Percentiles rank a stretch among this genome's conserved stretches.
phyloP scores from a whole-genome alignment of 768 basidiomycete genomes.

The Mycena sanguinolenta region DNA sequence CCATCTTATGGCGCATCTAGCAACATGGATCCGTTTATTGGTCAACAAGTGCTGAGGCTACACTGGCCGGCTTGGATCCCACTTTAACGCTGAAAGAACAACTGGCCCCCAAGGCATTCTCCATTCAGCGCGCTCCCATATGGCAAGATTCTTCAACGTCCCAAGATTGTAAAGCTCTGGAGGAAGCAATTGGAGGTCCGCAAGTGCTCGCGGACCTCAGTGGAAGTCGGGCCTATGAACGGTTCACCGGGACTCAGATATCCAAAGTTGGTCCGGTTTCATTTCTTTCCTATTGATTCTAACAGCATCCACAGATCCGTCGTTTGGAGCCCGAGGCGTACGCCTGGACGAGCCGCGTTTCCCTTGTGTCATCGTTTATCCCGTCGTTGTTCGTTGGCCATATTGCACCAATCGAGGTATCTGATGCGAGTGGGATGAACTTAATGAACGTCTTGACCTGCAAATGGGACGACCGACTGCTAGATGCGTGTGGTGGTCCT shows the following conservation, averaged over 20 bases:
- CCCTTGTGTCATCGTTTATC: constrained; percentile 86
- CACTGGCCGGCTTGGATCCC: constrained; percentile 69
- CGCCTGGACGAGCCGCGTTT: constrained; percentile 73
- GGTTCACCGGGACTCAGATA: constrained; percentile 92
- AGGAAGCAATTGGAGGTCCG: constrained; percentile 76
- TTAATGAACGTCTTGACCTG: constrained; percentile 82
- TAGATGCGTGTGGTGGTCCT: constrained; percentile 77
- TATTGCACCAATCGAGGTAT: constrained; percentile 87
- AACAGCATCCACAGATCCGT: constrained; percentile 61
- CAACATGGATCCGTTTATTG: constrained; percentile 93
- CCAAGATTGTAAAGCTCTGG: constrained; percentile 77
- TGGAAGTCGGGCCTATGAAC: constrained; percentile 87
- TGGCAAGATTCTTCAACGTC: constrained; percentile 95
- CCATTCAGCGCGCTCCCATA: constrained; percentile 77
- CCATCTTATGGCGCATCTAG: constrained; percentile 49
- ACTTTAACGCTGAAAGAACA: constrained; percentile 67
- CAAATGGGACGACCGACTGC: constrained; percentile 79
- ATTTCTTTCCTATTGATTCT: constrained; percentile 4
- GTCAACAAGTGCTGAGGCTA: constrained; percentile 66
- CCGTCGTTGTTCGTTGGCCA: constrained; percentile 85
- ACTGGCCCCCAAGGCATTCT: constrained; percentile 75
- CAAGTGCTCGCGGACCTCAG: constrained; percentile 81
- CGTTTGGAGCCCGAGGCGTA: constrained; percentile 67
- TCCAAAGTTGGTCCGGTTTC: constrained; percentile 63
- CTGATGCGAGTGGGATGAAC: constrained; percentile 93